A percentile compares a stretch with the other conserved stretches of the same genome.
These are phyloP conservation scores for Chernovozyma aurita DNA, from an alignment of 1,139 yeast species.

Conservation along the genomic window DNA sequence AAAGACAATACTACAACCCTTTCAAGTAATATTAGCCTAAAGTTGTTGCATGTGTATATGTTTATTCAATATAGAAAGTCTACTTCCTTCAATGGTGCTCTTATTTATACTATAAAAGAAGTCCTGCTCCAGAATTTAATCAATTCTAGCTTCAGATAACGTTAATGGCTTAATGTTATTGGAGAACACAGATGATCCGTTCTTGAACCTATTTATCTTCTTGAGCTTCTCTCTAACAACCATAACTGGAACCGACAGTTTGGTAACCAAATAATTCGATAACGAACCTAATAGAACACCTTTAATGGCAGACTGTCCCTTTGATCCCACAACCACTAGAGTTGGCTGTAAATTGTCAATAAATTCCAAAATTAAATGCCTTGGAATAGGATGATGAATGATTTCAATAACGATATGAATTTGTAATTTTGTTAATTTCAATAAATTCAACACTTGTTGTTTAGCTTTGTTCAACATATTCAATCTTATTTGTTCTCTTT, in stretches of 20 bases:
- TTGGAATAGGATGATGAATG: slow-evolving; percentile 81
- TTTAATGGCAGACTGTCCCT: slow-evolving; percentile 70
- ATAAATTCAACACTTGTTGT: slow-evolving; percentile 51
- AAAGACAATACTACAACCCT: too few species aligned
- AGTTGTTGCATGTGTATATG: too few species aligned
- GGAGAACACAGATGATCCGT: slow-evolving; percentile 42
- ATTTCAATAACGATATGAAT: slow-evolving; percentile 74
- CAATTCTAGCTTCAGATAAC: slow-evolving; percentile 46
- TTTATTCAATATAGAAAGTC: too few species aligned
- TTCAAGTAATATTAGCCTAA: too few species aligned
- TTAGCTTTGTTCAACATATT: slow-evolving; percentile 61
- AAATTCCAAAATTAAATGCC: slow-evolving; percentile 78
- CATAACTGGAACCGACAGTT: slow-evolving; percentile 83
- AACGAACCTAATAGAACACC: slow-evolving; percentile 75
- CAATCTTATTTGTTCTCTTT: slow-evolving; percentile 47
- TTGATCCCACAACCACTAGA: slow-evolving; percentile 76
- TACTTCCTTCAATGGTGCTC: too few species aligned
- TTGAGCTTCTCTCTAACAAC: slow-evolving; percentile 82
- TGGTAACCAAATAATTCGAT: slow-evolving; percentile 71
- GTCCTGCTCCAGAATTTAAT: too few species aligned
- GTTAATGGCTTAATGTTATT: slow-evolving; percentile 48
- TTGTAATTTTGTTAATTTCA: slow-evolving; percentile 68
- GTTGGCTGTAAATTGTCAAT: slow-evolving; percentile 82
- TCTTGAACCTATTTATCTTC: slow-evolving; percentile 60
- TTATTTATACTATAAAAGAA: too few species aligned